Base-by-base conservation (phyloP, 148 eudicot species). In the Selenicereus undatus region DNA sequence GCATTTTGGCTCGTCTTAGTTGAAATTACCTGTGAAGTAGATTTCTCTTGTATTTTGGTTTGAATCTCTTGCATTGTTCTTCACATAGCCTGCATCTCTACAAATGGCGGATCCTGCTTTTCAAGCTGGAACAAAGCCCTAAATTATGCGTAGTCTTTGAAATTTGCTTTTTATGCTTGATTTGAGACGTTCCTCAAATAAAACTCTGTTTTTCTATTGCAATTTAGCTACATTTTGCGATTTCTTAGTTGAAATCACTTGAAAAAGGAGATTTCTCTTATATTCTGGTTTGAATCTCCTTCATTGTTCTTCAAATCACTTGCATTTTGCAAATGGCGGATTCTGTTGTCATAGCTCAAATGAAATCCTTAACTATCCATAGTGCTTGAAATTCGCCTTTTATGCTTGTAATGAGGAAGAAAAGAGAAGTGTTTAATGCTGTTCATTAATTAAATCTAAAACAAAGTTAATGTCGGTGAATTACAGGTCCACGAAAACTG, bases 401-500 rank as follows among this genome's bases (percentile, higher is more conserved):
- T 24, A 13, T 50, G 58, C 24, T 75, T 51, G 71, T 5, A 11
- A 48, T 26, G 62, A 75, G 77, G 50, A 60, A 75, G 62, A 75
- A 42, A 16, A 30, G 26, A 0, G 21, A 29, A 14, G 29, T 26
- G 58, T 39, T 17, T 5, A n/a, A 11, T 22, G 52, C 13, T 8
- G 75, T 43, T 26, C 36, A 30, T 36, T 29, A 21, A 30, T 36
- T 29, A 21, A 56, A 43, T 4, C 20, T 32, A 11, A 73, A 9
- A n/a, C 17, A 4, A 5, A 8, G 27, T 18, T 2, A 26, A 45
- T 62, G 62, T 79, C 17, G 52, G 82, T 17, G 79, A 26, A 36
- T 72, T 78, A 29, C 88, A 86, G 88, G 84, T 5, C 72, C 0
- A 56, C 0, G 69, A 72, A 70, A 75, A 75, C 52, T 43, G 86